These are phyloP conservation scores for Lycium ferocissimum DNA, from an alignment of 257 asterid genomes.

Conservation along the genomic window DNA sequence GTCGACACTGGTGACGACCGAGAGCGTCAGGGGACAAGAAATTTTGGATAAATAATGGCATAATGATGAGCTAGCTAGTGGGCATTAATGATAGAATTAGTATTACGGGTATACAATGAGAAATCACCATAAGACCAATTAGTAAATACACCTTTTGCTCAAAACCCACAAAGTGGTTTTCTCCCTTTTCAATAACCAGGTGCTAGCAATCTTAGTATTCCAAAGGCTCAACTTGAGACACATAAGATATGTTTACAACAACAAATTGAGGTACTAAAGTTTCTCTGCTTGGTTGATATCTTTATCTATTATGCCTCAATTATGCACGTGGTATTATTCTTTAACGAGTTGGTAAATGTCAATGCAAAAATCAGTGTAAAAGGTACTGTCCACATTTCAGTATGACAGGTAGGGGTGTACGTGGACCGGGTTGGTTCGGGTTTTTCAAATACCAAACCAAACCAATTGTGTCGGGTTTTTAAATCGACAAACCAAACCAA, in stretches of 20 bases:
- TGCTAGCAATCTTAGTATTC: constrained; percentile 32
- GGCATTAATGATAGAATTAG: too few relatives aligned
- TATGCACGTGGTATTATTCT: constrained; percentile 5
- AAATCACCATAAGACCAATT: constrained; percentile 45
- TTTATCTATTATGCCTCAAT: background rate
- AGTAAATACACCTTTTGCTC: constrained; percentile 39
- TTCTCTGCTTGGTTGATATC: constrained; percentile 22
- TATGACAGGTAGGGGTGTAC: too few relatives aligned
- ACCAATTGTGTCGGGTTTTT: too few relatives aligned
- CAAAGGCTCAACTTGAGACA: constrained; percentile 52
- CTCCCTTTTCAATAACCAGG: constrained; percentile 40
- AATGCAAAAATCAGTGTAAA: background rate
- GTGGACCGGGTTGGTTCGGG: too few relatives aligned
- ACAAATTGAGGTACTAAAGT: constrained; percentile 73
- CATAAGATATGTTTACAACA: constrained; percentile 61
- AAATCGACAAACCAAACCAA: too few relatives aligned
- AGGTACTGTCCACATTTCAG: too few relatives aligned
- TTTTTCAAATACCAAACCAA: too few relatives aligned
- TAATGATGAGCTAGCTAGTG: too few relatives aligned
- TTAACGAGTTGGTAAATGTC: background rate
- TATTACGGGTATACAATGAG: constrained; percentile 38
- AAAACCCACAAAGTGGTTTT: constrained; percentile 37
- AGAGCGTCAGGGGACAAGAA: too few relatives aligned
- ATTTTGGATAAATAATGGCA: too few relatives aligned
- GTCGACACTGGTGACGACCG: too few relatives aligned